A percentile compares a stretch with the other conserved stretches of the same genome.
Conservation (phyloP, 2,329 filamentous ascomycete genomes). For the Venturia carpophila region DNA sequence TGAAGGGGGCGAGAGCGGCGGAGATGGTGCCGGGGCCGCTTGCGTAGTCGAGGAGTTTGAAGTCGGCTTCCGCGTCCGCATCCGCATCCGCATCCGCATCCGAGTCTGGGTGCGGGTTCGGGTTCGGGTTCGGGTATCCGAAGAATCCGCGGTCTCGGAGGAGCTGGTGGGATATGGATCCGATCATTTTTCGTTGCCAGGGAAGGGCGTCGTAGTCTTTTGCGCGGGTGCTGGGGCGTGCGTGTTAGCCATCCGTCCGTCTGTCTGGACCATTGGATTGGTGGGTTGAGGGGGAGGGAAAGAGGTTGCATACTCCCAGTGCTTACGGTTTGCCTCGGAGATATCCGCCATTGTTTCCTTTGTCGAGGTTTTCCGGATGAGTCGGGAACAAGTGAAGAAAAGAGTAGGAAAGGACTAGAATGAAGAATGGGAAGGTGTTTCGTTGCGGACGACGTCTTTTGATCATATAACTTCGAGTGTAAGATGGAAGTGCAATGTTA, state of each 20-base stretch:
- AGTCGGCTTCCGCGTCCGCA: not conserved
- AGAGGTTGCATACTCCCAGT: conserved; percentile 14
- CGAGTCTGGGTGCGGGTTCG: too few species aligned
- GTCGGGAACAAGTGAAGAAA: not conserved
- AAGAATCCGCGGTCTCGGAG: conserved; percentile 1
- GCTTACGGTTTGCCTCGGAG: conserved; percentile 11
- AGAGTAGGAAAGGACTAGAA: not conserved
- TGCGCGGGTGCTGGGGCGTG: not conserved
- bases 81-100: too few species aligned
- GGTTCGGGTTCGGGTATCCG: not conserved
- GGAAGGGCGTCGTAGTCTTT: conserved; percentile 12
- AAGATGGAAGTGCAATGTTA: not conserved
- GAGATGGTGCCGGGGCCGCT: conserved; percentile 17
- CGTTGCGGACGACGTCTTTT: not conserved
- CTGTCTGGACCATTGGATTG: not conserved
- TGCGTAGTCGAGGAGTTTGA: conserved; percentile 17
- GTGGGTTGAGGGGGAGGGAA: not conserved
- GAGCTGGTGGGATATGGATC: not conserved
- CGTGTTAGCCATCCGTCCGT: not conserved
- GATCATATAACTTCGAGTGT: not conserved
- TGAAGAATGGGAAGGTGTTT: not conserved
- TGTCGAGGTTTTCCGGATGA: not conserved
- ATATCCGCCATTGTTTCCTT: conserved; percentile 4
- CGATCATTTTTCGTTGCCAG: conserved; percentile 17
- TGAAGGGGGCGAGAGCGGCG: not conserved